phyloP scores from a whole-genome alignment of 345 rosid species.

The Eucalyptus pumila region DNA sequence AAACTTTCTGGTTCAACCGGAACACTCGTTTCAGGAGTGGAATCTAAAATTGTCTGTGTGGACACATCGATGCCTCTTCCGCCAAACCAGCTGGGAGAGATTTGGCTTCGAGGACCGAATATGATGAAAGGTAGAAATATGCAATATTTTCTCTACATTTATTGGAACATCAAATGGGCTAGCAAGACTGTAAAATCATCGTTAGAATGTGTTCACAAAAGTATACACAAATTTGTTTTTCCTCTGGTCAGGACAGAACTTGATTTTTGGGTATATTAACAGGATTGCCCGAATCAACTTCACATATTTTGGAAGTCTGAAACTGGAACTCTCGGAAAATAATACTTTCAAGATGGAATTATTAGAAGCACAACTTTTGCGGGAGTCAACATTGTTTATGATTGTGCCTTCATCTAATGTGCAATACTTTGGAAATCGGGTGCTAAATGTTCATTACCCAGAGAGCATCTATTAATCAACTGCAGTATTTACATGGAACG shows the following conservation, averaged over 20 bases:
- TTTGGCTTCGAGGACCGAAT: slow-evolving; percentile 34
- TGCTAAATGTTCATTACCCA: neutral
- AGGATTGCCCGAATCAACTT: neutral
- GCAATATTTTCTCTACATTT: neutral
- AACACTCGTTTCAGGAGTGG: slow-evolving; percentile 19
- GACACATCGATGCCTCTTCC: slow-evolving; percentile 19
- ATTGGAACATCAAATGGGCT: neutral
- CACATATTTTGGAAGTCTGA: neutral
- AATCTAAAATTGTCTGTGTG: slow-evolving; percentile 13
- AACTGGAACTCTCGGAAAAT: neutral
- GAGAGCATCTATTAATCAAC: neutral
- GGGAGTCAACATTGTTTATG: neutral
- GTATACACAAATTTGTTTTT: neutral
- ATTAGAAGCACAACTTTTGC: neutral
- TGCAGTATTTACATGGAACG: neutral
- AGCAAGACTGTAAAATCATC: neutral
- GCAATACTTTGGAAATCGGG: neutral
- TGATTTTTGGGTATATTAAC: neutral
- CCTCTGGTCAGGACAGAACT: neutral
- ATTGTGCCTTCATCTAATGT: neutral
- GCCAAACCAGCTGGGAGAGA: slow-evolving; percentile 22
- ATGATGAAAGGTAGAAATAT: slow-evolving; percentile 19
- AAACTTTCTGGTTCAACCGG: slow-evolving; percentile 19
- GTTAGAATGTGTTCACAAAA: neutral
- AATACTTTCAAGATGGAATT: neutral